Base-by-base conservation (phyloP, 306 rosid species). In the Glycine latifolia region DNA sequence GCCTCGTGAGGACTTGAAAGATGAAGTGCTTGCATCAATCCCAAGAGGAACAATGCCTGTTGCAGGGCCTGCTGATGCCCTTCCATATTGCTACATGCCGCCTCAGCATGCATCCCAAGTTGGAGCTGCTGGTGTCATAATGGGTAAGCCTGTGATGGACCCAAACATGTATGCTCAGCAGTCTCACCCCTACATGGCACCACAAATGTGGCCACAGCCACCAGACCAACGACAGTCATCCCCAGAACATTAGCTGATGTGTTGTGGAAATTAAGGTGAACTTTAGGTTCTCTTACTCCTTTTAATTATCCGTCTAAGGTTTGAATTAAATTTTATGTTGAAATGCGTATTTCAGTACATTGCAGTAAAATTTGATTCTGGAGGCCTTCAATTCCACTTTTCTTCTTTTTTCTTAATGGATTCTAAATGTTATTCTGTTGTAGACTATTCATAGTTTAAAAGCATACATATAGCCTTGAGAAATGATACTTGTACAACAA, bases 121-220 rank as follows among this genome's bases (percentile, higher is more conserved):
- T 52, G 90, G 90, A 58, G 2, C 90, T 9, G 71, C 63, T 4
- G 88, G 90, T 66, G 88, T 87, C 73, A 87, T 87, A 79, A 85
- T 87, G 90, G 90, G 90, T 13, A 87, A 87, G 67, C 90, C 88
- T 13, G 87, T 87, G 81, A 87, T 87, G 88, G 90, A 87, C 69
- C 90, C 90, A 16, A 79, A 79, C 10, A 82, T 87, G 83, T 87
- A 82, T 82, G 88, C 85, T 68, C 90, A 87, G 76, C 90, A 87
- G 67, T 39, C 88, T 70, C 88, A 87, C 70, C 85, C 90, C 67
- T 87, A 85, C 83, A 85, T 85, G 85, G 83, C 88, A 5, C 87
- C 84, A 16, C 88, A 82, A 11, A 85, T 87, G 87, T 87, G 90
- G 90, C 90, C 88, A 60, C 90, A 85, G 68, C 87, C 90, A 35